These are phyloP conservation scores for Strobilomyces echinocephalus DNA, from an alignment of 768 basidiomycete species.

Conservation along the genomic window DNA sequence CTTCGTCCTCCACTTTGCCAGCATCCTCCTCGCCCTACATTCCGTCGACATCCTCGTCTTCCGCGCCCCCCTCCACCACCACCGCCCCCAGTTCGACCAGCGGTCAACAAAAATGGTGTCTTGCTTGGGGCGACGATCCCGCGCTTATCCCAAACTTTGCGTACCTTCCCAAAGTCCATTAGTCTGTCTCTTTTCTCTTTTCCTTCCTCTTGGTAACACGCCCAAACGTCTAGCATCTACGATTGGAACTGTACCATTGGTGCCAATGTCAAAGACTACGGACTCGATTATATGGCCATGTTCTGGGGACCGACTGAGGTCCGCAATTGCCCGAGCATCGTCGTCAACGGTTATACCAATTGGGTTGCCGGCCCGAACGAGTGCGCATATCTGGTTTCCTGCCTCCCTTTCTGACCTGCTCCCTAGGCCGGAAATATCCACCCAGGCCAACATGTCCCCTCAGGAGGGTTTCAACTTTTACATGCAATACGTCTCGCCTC, in stretches of 20 bases:
- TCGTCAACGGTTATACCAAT: no score
- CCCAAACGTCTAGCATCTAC: conserved; percentile 41
- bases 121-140: conserved; percentile 41
- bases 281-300: conserved; percentile 42
- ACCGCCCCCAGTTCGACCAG: neutral
- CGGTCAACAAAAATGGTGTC: conserved; percentile 46
- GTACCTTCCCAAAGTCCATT: conserved; percentile 30
- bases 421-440: conserved; percentile 59
- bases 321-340: no score
- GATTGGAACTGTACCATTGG: conserved; percentile 43
- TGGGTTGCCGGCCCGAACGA: conserved; percentile 61
- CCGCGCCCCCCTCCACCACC: conserved; percentile 2
- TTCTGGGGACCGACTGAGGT: conserved; percentile 49
- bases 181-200: conserved; percentile 31
- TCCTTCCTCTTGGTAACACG: neutral
- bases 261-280: neutral
- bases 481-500: conserved; percentile 56
- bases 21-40: no score
- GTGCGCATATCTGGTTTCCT: conserved; percentile 36
- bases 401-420: conserved; percentile 1
- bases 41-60: no score
- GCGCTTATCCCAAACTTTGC: conserved; percentile 36
- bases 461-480: conserved; percentile 44
- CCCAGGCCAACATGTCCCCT: conserved; percentile 60
- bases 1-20: neutral